Percentiles rank a stretch among this genome's conserved stretches.
phyloP scores from a whole-genome alignment of 805 yeast species.

The Kregervanrija delftensis region DNA sequence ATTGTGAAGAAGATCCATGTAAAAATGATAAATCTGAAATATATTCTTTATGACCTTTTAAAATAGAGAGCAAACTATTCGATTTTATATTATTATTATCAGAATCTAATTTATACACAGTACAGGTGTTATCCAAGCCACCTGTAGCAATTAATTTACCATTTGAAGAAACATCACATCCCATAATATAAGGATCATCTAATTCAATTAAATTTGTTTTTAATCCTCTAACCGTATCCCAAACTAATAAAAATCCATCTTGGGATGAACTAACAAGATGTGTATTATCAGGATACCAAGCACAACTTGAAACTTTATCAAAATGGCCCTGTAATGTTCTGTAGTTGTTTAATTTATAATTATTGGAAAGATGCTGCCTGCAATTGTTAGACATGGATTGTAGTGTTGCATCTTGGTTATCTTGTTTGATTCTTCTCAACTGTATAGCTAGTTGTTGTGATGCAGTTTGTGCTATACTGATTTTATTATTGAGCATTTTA shows the following conservation, averaged over 20 bases:
- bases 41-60: slow-evolving; percentile 81
- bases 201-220: slow-evolving; percentile 66
- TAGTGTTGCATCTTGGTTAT: slow-evolving; percentile 22
- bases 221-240: slow-evolving; percentile 73
- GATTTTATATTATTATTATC: slow-evolving; percentile 5
- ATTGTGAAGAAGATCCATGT: slow-evolving; percentile 34
- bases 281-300: slow-evolving; percentile 64
- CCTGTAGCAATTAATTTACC: slow-evolving; percentile 68
- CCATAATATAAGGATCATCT: slow-evolving; percentile 72
- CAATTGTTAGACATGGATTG: slow-evolving; percentile 21
- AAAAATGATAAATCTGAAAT: slow-evolving; percentile 68
- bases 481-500: slow-evolving; percentile 14
- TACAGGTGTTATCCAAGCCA: slow-evolving; percentile 75
- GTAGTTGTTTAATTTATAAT: slow-evolving; percentile 15
- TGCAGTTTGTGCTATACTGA: slow-evolving; percentile 21
- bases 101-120: slow-evolving; percentile 46
- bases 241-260: slow-evolving; percentile 76
- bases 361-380: slow-evolving; percentile 5
- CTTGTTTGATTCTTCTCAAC: slow-evolving; percentile 21
- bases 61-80: slow-evolving; percentile 36
- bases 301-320: slow-evolving; percentile 61
- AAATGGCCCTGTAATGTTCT: slow-evolving; percentile 55
- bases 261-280: slow-evolving; percentile 69
- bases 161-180: slow-evolving; percentile 67
- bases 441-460: slow-evolving; percentile 21